Evolutionary conservation across 75 land plant genomes (phyloP).

Genomic region (Sequoia sempervirens): DNA sequence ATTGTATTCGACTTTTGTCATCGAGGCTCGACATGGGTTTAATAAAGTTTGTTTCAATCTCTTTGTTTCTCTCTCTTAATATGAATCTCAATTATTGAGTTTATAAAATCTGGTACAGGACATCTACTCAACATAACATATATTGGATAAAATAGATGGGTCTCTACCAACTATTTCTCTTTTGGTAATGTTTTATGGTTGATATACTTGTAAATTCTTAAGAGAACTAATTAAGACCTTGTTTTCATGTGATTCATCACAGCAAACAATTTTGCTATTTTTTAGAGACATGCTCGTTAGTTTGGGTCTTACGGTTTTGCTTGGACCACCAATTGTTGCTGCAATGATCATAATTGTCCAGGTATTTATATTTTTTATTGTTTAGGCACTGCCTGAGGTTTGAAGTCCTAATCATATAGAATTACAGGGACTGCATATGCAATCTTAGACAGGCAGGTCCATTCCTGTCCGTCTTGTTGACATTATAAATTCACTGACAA

Average conservation of each 20-base stretch:
- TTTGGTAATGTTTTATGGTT: not conserved
- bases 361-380: slow-evolving; percentile 31
- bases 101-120: not conserved
- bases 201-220: not conserved
- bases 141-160: not conserved
- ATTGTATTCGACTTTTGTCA: slow-evolving; percentile 93
- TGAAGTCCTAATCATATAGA: not conserved
- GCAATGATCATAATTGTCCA: slow-evolving; percentile 89
- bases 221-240: not conserved
- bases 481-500: not conserved
- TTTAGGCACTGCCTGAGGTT: not conserved
- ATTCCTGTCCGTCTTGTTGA: not conserved
- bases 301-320: slow-evolving; percentile 46
- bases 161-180: not conserved
- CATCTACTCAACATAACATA: not conserved
- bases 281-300: slow-evolving; percentile 76
- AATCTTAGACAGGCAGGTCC: not conserved
- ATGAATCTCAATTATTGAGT: not conserved
- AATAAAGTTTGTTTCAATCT: slow-evolving; percentile 62
- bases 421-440: not conserved
- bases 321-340: slow-evolving; percentile 96
- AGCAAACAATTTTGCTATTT: slow-evolving; percentile 97
- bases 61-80: not conserved
- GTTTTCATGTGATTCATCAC: slow-evolving; percentile 14
- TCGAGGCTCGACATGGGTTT: slow-evolving; percentile 98